These are phyloP conservation scores for Lentinus brumalis DNA, from an alignment of 768 basidiomycete species.

Conservation along the genomic window DNA sequence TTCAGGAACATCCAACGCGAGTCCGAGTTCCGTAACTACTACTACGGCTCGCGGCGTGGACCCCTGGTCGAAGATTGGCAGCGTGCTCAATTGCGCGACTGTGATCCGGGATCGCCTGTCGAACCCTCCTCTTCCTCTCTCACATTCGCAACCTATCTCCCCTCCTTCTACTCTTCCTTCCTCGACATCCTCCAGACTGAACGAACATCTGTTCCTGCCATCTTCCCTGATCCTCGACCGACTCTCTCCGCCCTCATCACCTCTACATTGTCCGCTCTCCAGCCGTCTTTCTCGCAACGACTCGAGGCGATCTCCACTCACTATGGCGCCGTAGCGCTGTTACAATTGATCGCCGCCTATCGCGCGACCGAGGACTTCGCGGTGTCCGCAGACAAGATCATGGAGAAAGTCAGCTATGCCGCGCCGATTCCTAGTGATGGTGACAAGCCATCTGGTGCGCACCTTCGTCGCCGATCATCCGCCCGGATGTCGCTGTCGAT, in stretches of 20 bases:
- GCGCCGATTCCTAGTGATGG: conserved; percentile 25
- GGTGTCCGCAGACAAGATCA: conserved; percentile 64
- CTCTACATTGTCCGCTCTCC: conserved; percentile 74
- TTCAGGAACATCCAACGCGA: conserved; percentile 92
- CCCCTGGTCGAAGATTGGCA: conserved; percentile 72
- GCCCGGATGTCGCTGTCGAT: conserved; percentile 36
- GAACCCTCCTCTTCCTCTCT: conserved; percentile 28
- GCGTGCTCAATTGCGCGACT: conserved; percentile 53
- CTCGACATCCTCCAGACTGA: conserved; percentile 68
- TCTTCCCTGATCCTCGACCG: conserved; percentile 83
- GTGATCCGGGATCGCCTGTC: conserved; percentile 36
- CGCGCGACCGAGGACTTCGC: conserved; percentile 85
- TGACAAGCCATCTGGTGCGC: conserved; percentile 7
- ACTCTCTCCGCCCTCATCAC: conserved; percentile 84
- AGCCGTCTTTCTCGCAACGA: conserved; percentile 81
- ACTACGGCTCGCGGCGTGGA: conserved; percentile 81
- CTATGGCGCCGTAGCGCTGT: conserved; percentile 62
- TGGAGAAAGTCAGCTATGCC: conserved; percentile 65
- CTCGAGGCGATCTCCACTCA: conserved; percentile 69
- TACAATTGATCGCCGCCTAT: conserved; percentile 70
- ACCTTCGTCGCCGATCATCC: conserved; percentile 24
- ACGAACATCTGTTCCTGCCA: conserved; percentile 70
- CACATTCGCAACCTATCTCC: conserved; percentile 67
- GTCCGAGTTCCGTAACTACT: conserved; percentile 91
- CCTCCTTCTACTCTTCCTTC: conserved; percentile 74